These are phyloP conservation scores for Corchorus capsularis DNA, from an alignment of 345 rosid genomes.

Conservation along the genomic window DNA sequence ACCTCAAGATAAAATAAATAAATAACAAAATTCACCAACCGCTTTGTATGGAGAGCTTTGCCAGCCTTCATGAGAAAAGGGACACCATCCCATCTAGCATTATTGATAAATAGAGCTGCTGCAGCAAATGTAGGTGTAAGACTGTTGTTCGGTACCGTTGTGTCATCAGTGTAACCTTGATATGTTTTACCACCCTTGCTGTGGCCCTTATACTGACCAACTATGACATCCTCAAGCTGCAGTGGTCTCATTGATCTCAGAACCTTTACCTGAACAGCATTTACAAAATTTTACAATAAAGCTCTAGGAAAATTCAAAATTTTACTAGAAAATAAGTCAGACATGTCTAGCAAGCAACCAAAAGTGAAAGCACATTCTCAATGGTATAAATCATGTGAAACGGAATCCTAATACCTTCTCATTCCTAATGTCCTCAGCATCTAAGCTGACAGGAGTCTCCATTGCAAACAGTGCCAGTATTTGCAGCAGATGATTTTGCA, in stretches of 20 bases:
- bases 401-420: constrained; percentile 63
- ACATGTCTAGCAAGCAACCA: neutral
- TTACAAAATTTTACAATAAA: neutral
- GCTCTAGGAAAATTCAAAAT: neutral
- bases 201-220: constrained; percentile 93
- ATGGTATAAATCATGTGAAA: neutral
- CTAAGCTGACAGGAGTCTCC: constrained; percentile 98
- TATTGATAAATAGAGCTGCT: constrained; percentile 83
- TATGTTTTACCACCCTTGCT: constrained; percentile 55
- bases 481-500: constrained; percentile 96
- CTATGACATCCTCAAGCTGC: constrained; percentile 66
- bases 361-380: neutral
- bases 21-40: constrained; percentile 35
- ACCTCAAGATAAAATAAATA: neutral
- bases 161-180: constrained; percentile 76
- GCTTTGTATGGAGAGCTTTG: constrained; percentile 80
- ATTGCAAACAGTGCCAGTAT: constrained; percentile 89
- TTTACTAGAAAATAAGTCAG: neutral
- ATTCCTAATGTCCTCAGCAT: constrained; percentile 89
- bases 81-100: constrained; percentile 97
- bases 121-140: constrained; percentile 90
- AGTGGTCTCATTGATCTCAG: constrained; percentile 82
- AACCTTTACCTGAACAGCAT: constrained; percentile 70
- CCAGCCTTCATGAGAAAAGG: constrained; percentile 95
- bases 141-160: constrained; percentile 72